Percentiles rank a stretch among this genome's conserved stretches.
These are phyloP conservation scores for Articulospora tetracladia DNA, from an alignment of 495 filamentous ascomycete species.

Conservation along the genomic window DNA sequence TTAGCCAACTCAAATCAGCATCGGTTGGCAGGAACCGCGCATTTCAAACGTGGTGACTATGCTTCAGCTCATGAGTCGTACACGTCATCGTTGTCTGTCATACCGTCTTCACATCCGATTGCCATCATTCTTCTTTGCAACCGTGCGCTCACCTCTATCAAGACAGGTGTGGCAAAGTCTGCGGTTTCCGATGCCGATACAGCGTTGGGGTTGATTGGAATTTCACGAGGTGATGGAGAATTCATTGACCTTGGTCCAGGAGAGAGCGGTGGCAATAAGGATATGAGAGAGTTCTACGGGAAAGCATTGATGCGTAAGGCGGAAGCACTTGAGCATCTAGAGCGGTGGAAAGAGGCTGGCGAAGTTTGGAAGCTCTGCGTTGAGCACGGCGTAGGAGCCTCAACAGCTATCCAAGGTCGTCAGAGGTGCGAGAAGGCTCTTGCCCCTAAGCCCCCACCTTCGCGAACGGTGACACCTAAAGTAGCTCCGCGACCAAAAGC, in stretches of 20 bases:
- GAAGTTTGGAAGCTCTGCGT: constrained; percentile 78
- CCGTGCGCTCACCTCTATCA: constrained; percentile 82
- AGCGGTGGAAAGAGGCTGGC: constrained; percentile 84
- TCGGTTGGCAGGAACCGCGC: constrained; percentile 72
- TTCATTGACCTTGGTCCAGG: constrained; percentile 55
- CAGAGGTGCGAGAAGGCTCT: constrained; percentile 86
- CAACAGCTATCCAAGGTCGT: constrained; percentile 79
- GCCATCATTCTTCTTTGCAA: constrained; percentile 86
- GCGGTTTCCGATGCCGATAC: constrained; percentile 79
- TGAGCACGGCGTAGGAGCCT: constrained; percentile 77
- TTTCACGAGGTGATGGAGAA: constrained; percentile 72
- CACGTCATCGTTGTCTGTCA: constrained; percentile 63
- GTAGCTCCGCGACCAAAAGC: constrained; percentile 27
- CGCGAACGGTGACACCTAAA: constrained; percentile 24
- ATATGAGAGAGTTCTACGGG: constrained; percentile 88
- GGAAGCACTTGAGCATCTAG: constrained; percentile 91
- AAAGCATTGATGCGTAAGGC: constrained; percentile 94
- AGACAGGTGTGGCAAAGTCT: constrained; percentile 83
- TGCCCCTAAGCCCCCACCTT: constrained; percentile 45
- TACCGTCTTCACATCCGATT: constrained; percentile 81
- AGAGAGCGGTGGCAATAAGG: constrained; percentile 60
- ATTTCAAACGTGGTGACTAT: constrained; percentile 94
- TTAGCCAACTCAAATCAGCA: constrained; percentile 70
- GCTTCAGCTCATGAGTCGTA: constrained; percentile 79
- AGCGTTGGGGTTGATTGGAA: constrained; percentile 77